phyloP scores from a whole-genome alignment of 371 early-diverging fungal genomes.

The Rhizopus microsporus region DNA sequence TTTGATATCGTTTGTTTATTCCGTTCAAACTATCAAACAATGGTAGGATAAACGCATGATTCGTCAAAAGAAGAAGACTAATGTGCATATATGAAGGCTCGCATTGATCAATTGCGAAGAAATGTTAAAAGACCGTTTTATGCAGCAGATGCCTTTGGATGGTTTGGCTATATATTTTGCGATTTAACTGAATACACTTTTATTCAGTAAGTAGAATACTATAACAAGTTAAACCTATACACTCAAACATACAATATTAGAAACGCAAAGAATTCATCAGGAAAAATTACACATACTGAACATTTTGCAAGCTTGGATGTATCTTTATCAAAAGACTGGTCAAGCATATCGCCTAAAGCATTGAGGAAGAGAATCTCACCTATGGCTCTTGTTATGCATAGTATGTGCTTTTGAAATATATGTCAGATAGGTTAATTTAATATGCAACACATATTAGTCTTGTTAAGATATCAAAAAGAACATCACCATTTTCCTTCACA shows the following conservation, averaged over 20 bases:
- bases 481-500: conserved; percentile 27
- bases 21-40: conserved; percentile 33
- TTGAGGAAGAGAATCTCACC: conserved; percentile 50
- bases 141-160: conserved; percentile 71
- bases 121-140: conserved; percentile 60
- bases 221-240: conserved; percentile 4
- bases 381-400: conserved; percentile 51
- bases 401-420: conserved; percentile 31
- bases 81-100: conserved; percentile 38
- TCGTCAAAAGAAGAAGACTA: conserved; percentile 2
- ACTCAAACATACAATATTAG: not conserved
- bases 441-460: conserved; percentile 19
- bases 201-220: conserved; percentile 52
- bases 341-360: conserved; percentile 26
- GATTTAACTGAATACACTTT: conserved; percentile 76
- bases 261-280: conserved; percentile 18
- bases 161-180: conserved; percentile 82
- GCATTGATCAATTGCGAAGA: conserved; percentile 61
- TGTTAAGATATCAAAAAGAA: conserved; percentile 36
- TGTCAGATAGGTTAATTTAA: not conserved
- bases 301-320: conserved; percentile 47
- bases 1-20: conserved; percentile 73
- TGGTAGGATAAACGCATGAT: conserved; percentile 28
- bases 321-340: conserved; percentile 37
- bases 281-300: conserved; percentile 36